Conservation (phyloP, 345 rosid species). For the Arabidopsis suecica region DNA sequence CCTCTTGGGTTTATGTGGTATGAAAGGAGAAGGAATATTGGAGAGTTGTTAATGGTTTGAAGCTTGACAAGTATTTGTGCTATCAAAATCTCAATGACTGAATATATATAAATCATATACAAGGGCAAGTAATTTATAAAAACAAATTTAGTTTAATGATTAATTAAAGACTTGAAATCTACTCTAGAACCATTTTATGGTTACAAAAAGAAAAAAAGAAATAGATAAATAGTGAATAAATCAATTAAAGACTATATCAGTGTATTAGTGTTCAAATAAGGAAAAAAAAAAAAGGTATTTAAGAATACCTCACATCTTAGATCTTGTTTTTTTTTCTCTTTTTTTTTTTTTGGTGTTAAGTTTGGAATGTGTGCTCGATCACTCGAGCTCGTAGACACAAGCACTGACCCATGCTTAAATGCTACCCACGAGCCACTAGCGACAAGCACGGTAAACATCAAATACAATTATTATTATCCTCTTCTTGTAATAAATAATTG, state of each 20-base stretch:
- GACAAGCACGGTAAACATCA: not conserved
- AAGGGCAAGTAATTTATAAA: too few relatives aligned
- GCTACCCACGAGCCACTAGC: constrained; percentile 21
- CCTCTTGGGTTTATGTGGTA: constrained; percentile 1
- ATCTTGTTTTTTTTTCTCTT: not conserved
- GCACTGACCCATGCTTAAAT: constrained; percentile 23
- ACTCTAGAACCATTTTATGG: too few relatives aligned
- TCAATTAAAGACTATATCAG: too few relatives aligned
- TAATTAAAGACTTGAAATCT: too few relatives aligned
- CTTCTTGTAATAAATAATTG: not conserved
- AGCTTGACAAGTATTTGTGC: not conserved
- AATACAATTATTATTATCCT: not conserved
- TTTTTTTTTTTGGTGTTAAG: not conserved
- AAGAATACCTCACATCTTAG: not conserved
- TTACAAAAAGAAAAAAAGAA: not conserved
- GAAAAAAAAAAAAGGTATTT: constrained; percentile 6
- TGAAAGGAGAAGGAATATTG: not conserved
- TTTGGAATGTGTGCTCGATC: constrained; percentile 1
- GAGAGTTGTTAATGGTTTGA: not conserved
- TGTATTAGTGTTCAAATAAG: too few relatives aligned
- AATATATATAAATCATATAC: not conserved
- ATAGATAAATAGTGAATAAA: not conserved
- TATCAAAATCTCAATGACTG: not conserved
- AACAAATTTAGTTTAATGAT: too few relatives aligned
- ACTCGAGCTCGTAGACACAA: not conserved